Conservation (phyloP, 2,329 filamentous ascomycete genomes). For the Penicillium fuscoglaucum region DNA sequence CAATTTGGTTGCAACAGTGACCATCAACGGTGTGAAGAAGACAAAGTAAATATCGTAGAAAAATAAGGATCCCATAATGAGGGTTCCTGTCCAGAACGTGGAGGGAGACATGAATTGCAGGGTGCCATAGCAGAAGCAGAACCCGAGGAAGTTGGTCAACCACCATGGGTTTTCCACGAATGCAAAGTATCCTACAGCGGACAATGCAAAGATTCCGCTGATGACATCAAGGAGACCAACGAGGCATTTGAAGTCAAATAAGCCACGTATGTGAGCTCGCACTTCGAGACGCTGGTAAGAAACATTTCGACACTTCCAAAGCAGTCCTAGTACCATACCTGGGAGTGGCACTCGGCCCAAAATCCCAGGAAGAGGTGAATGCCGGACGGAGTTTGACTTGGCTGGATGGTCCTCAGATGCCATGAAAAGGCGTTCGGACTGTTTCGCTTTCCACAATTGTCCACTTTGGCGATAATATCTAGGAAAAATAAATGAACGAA, state of each 20-base stretch:
- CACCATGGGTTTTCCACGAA: conserved; percentile 64
- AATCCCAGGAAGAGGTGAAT: conserved; percentile 55
- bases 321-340: conserved; percentile 27
- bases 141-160: conserved; percentile 82
- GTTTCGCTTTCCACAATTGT: conserved; percentile 50
- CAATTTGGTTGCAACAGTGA: conserved; percentile 74
- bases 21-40: conserved; percentile 56
- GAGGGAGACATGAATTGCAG: conserved; percentile 85
- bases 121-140: conserved; percentile 80
- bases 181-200: conserved; percentile 64
- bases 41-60: conserved; percentile 85
- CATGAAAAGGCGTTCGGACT: conserved; percentile 34
- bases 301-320: conserved; percentile 54
- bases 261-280: conserved; percentile 55
- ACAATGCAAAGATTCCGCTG: conserved; percentile 57
- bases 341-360: conserved; percentile 52
- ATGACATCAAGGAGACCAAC: conserved; percentile 52
- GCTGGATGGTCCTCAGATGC: conserved; percentile 13
- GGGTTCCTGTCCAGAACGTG: conserved; percentile 76
- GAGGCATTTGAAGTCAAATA: conserved; percentile 44
- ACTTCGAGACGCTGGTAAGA: conserved; percentile 54
- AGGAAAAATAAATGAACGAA: conserved; percentile 71
- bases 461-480: conserved; percentile 60
- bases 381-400: conserved; percentile 25
- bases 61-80: conserved; percentile 78